Conservation (phyloP, 2,329 filamentous ascomycete species). For the Pestalotiopsis sp. region DNA sequence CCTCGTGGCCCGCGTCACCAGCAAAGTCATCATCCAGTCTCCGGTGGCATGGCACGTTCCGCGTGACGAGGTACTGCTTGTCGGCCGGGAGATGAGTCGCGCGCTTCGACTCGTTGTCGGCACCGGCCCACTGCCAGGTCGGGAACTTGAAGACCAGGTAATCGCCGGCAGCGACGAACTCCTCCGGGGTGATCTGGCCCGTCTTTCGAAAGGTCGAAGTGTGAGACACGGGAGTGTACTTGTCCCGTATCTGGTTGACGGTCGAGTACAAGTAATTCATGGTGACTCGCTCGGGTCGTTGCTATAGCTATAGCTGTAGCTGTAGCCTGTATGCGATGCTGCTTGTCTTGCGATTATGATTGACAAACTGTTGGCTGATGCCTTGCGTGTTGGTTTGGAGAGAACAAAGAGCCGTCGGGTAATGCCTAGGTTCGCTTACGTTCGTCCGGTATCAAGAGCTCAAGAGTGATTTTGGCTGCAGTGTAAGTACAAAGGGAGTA, state of each 20-base stretch:
- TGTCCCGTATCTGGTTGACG: constrained; percentile 88
- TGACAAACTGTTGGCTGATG: neutral
- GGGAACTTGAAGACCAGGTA: constrained; percentile 99
- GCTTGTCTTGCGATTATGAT: neutral
- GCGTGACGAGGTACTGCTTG: constrained; percentile 95
- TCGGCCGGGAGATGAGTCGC: constrained; percentile 80
- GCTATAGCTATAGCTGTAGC: neutral
- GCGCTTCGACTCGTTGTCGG: constrained; percentile 77
- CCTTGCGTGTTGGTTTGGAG: neutral
- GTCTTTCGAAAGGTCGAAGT: constrained; percentile 92
- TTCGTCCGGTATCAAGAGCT: neutral
- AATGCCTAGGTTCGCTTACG: neutral
- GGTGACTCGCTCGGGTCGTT: constrained; percentile 21
- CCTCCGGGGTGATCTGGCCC: constrained; percentile 94
- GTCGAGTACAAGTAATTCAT: constrained; percentile 96
- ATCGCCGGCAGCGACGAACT: constrained; percentile 94
- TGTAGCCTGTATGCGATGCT: neutral
- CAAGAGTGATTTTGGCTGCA: neutral
- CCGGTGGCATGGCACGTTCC: constrained; percentile 90
- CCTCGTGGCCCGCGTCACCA: constrained; percentile 82
- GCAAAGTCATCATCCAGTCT: constrained; percentile 93
- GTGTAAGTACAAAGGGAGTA: constrained; percentile 1
- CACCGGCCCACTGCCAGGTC: constrained; percentile 95
- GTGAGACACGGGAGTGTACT: constrained; percentile 84
- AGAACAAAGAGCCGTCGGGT: constrained; percentile 5